Evolutionary conservation across 1,139 yeast genomes (phyloP).

Genomic region (Yamadazyma dendronema): DNA sequence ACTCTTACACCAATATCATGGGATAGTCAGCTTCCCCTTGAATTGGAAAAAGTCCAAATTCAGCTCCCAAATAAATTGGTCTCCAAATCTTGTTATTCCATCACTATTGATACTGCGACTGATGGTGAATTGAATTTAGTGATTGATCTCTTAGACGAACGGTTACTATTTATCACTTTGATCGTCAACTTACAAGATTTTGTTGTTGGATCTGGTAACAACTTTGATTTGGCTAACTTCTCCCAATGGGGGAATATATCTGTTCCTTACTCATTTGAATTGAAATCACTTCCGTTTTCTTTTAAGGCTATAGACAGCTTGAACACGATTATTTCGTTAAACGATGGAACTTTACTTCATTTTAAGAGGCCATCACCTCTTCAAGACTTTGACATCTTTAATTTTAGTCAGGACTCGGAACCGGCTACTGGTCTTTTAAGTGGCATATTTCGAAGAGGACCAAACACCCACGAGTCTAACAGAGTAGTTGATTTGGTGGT

Average conservation of each 20-base stretch:
- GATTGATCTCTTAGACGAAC: conserved; percentile 28
- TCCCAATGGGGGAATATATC: conserved; percentile 61
- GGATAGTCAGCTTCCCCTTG: conserved; percentile 23
- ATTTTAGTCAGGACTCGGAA: conserved; percentile 54
- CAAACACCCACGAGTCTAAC: conserved; percentile 29
- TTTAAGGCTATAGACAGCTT: conserved; percentile 45
- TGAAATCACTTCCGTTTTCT: conserved; percentile 56
- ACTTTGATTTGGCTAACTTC: conserved; percentile 29
- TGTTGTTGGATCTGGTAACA: conserved; percentile 17
- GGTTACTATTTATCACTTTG: conserved; percentile 33
- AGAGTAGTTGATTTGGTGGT: conserved; percentile 31
- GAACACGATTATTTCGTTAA: conserved; percentile 53
- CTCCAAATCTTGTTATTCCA: conserved; percentile 23
- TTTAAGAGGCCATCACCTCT: conserved; percentile 38
- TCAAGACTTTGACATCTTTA: conserved; percentile 45
- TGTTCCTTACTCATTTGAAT: conserved; percentile 73
- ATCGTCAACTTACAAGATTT: conserved; percentile 32
- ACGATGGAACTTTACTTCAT: conserved; percentile 70
- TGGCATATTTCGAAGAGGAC: conserved; percentile 20
- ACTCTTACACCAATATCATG: conserved; percentile 29
- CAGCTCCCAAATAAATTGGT: conserved; percentile 34
- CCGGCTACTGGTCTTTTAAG: conserved; percentile 40
- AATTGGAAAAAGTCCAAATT: conserved; percentile 28
- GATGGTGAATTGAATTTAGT: conserved; percentile 17
- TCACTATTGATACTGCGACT: conserved; percentile 13